phyloP scores from a whole-genome alignment of 495 filamentous ascomycete genomes.

The Annulohypoxylon moriforme region DNA sequence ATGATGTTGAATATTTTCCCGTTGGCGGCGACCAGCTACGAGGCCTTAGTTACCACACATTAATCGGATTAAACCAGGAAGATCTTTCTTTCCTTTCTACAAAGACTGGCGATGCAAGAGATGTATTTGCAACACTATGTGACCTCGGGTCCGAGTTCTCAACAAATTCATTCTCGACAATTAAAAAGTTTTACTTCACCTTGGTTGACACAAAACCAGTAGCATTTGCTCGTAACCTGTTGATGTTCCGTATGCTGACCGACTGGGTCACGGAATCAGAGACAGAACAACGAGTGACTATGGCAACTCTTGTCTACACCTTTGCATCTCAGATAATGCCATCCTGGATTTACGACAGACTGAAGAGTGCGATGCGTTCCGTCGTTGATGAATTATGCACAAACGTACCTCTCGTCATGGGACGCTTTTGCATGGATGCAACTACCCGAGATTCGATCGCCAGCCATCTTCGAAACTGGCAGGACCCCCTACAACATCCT shows the following conservation, averaged over 20 bases:
- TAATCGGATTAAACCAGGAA: not conserved
- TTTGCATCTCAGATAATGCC: not conserved
- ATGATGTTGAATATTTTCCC: not conserved
- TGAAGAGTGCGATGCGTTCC: not conserved
- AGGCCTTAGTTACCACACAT: not conserved
- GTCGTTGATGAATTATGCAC: not conserved
- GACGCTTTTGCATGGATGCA: not conserved
- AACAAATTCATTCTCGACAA: not conserved
- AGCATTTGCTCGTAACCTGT: not conserved
- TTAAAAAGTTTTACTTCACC: not conserved
- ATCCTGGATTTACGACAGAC: not conserved
- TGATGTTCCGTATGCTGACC: not conserved
- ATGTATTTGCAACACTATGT: not conserved
- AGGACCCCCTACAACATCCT: not conserved
- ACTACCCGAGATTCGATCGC: not conserved
- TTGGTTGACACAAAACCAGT: not conserved
- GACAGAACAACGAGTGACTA: not conserved
- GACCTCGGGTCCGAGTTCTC: not conserved
- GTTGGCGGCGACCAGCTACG: not conserved
- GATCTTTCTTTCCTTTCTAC: constrained; percentile 1
- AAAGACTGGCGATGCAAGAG: not conserved
- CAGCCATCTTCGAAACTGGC: not conserved
- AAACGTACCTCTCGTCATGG: not conserved
- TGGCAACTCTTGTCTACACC: not conserved
- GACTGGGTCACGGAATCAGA: not conserved